phyloP scores from a whole-genome alignment of 495 filamentous ascomycete genomes.

The Lepraria neglecta region DNA sequence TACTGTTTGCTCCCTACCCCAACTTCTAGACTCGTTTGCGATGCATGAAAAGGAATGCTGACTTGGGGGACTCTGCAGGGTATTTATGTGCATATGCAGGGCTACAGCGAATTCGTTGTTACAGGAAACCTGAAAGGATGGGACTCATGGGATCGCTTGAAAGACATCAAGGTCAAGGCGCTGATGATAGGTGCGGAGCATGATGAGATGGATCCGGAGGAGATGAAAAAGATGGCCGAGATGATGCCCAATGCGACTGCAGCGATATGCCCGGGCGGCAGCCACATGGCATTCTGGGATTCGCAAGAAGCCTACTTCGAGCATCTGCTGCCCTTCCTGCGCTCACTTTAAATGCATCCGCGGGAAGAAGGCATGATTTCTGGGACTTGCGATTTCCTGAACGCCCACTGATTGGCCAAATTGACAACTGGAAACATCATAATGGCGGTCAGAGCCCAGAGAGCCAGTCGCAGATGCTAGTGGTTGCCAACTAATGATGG shows the following conservation, averaged over 20 bases:
- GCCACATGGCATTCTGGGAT: conserved; percentile 20
- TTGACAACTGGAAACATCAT: not conserved
- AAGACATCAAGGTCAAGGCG: conserved; percentile 11
- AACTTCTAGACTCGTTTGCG: no score
- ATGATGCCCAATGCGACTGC: conserved; percentile 16
- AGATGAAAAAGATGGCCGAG: conserved; percentile 18
- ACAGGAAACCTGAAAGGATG: conserved; percentile 20
- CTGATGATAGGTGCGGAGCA: conserved; percentile 16
- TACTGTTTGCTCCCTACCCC: no score
- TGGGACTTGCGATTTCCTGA: not conserved
- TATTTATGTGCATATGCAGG: conserved; percentile 19
- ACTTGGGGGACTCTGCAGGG: not conserved
- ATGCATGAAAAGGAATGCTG: not conserved
- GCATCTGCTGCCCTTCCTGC: conserved; percentile 10
- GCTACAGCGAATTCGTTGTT: conserved; percentile 18
- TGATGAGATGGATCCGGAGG: conserved; percentile 22
- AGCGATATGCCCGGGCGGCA: conserved; percentile 14
- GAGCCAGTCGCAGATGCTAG: not conserved
- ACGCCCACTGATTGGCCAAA: not conserved
- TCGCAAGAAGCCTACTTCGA: conserved; percentile 18
- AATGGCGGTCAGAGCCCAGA: not conserved
- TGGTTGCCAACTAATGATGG: not conserved
- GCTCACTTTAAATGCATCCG: conserved; percentile 14
- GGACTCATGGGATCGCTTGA: conserved; percentile 19
- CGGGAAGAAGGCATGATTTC: not conserved